phyloP scores from a whole-genome alignment of 2,329 filamentous ascomycete species.

The Scedosporium minutisporum region DNA sequence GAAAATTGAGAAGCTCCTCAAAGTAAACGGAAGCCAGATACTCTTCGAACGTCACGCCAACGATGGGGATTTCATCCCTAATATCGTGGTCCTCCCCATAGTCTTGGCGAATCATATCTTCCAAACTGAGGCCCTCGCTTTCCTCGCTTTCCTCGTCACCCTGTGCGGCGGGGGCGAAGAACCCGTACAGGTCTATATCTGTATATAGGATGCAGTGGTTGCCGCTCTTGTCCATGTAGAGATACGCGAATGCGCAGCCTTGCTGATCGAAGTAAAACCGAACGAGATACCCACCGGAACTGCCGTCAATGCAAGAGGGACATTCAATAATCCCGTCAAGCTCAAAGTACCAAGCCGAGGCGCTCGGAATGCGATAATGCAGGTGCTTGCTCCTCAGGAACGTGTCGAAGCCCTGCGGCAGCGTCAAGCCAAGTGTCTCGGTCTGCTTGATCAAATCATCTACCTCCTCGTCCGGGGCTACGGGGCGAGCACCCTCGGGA shows the following conservation, averaged over 20 bases:
- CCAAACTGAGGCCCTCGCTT: neutral
- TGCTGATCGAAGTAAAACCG: constrained; percentile 6
- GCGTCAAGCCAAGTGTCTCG: neutral
- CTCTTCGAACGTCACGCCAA: constrained; percentile 7
- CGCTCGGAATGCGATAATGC: constrained; percentile 1
- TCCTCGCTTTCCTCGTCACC: neutral
- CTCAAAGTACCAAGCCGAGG: constrained; percentile 1
- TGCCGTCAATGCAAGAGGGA: neutral
- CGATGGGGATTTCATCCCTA: neutral
- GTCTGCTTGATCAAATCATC: neutral
- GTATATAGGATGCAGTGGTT: constrained; percentile 4
- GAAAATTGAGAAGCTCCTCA: constrained; percentile 6
- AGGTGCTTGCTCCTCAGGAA: constrained; percentile 2
- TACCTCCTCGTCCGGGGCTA: neutral
- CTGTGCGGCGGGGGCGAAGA: too few species aligned
- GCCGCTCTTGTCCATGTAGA: constrained; percentile 2
- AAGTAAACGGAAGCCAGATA: constrained; percentile 3
- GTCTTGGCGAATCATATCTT: neutral
- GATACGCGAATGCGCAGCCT: constrained; percentile 3
- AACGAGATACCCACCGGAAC: constrained; percentile 2
- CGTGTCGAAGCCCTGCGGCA: constrained; percentile 4
- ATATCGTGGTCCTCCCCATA: neutral
- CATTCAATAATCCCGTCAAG: neutral
- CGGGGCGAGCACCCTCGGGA: neutral
- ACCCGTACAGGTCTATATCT: neutral